phyloP scores from a whole-genome alignment of 176 grass and related monocot species.

The Rhipidocladum racemiflorum region DNA sequence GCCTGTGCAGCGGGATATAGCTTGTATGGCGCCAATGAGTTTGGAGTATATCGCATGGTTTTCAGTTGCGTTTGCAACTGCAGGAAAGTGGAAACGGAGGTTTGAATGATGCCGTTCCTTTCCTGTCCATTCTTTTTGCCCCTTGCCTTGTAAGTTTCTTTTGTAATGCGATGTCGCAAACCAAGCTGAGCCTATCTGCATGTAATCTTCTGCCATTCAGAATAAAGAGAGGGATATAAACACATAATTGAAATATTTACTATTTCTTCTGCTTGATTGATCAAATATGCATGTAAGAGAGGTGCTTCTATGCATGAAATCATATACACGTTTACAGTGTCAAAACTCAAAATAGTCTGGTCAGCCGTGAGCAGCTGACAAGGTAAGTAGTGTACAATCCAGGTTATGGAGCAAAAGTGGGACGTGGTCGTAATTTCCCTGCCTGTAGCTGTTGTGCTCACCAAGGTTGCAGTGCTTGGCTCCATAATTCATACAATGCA shows the following conservation, averaged over 20 bases:
- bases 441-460: background rate
- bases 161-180: slow-evolving; percentile 32
- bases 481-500: slow-evolving; percentile 42
- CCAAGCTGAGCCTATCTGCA: slow-evolving; percentile 7
- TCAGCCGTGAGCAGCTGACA: background rate
- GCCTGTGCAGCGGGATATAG: slow-evolving; percentile 34
- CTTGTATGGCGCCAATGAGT: slow-evolving; percentile 20
- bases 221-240: slow-evolving; percentile 54
- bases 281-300: background rate
- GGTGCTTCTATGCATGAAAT: background rate
- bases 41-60: slow-evolving; percentile 6
- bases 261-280: background rate
- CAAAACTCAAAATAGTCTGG: background rate
- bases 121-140: slow-evolving; percentile 37
- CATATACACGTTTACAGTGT: background rate
- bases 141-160: slow-evolving; percentile 25
- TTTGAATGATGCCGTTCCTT: slow-evolving; percentile 38
- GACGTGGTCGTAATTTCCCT: background rate
- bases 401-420: background rate
- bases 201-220: slow-evolving; percentile 35
- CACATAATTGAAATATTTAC: background rate
- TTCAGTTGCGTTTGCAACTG: slow-evolving; percentile 24
- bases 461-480: background rate
- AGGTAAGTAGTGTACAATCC: background rate
- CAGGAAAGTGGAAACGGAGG: slow-evolving; percentile 15